phyloP scores from a whole-genome alignment of 495 filamentous ascomycete species.

The Penicillium lividum region DNA sequence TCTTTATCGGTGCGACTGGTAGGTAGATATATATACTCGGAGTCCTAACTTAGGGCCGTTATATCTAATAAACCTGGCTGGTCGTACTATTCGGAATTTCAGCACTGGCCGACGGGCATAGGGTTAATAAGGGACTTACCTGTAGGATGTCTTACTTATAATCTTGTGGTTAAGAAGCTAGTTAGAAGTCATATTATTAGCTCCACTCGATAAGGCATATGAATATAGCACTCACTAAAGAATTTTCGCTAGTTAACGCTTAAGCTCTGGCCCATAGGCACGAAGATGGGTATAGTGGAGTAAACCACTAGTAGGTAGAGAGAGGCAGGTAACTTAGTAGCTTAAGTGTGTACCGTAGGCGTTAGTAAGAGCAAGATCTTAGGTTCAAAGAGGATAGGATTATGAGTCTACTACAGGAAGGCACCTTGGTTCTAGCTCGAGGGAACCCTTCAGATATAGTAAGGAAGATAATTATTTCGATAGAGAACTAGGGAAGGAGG shows the following conservation, averaged over 20 bases:
- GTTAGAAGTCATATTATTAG: not conserved
- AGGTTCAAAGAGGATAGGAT: not conserved
- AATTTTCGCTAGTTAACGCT: not conserved
- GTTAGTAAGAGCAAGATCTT: not conserved
- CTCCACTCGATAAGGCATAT: not conserved
- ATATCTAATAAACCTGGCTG: conserved; percentile 2
- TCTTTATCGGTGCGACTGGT: not conserved
- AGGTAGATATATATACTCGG: not conserved
- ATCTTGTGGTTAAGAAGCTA: conserved; percentile 3
- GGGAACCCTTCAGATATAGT: conserved; percentile 1
- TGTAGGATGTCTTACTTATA: conserved; percentile 1
- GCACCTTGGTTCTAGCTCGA: not conserved
- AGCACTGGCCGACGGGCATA: not conserved
- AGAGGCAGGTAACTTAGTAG: not conserved
- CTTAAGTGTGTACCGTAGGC: not conserved
- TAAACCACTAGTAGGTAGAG: not conserved
- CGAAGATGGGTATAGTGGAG: not conserved
- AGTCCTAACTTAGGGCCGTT: conserved; percentile 1
- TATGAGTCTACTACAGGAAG: not conserved
- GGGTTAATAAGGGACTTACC: conserved; percentile 2
- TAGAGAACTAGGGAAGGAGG: not conserved
- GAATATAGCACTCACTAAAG: not conserved
- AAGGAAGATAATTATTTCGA: not conserved
- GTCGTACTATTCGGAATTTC: not conserved
- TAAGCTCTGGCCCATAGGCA: not conserved